Conservation (phyloP, 2,329 filamentous ascomycete species). For the Xenoacremonium recifei region DNA sequence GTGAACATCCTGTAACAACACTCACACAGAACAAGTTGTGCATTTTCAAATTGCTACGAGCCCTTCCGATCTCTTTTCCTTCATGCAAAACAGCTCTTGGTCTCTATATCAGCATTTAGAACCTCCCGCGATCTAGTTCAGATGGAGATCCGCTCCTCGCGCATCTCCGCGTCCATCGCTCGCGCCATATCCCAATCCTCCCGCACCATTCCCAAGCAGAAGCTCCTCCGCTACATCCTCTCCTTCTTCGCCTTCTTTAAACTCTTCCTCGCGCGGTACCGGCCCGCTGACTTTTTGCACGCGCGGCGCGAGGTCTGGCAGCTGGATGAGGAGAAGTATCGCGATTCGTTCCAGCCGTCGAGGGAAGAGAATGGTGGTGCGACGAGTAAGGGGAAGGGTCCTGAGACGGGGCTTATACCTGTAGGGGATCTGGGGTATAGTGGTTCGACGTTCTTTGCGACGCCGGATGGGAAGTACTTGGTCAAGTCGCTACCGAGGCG, state of each 20-base stretch:
- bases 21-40: background rate
- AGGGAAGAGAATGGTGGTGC: slow-evolving; percentile 35
- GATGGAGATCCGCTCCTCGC: slow-evolving; percentile 32
- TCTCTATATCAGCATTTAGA: background rate
- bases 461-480: slow-evolving; percentile 63
- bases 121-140: background rate
- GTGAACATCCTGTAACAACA: no score
- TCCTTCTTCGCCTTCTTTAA: slow-evolving; percentile 35
- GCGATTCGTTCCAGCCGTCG: slow-evolving; percentile 35
- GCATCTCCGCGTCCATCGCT: slow-evolving; percentile 58
- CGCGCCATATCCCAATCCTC: slow-evolving; percentile 49
- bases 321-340: slow-evolving; percentile 38
- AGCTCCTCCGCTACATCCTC: slow-evolving; percentile 28
- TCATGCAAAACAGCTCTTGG: background rate
- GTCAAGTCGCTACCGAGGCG: slow-evolving; percentile 69
- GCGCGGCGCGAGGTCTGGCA: slow-evolving; percentile 30
- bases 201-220: slow-evolving; percentile 19
- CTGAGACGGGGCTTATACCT: slow-evolving; percentile 42
- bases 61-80: background rate
- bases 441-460: slow-evolving; percentile 74
- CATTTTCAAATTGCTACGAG: background rate
- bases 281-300: slow-evolving; percentile 27
- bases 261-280: slow-evolving; percentile 27
- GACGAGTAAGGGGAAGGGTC: background rate
- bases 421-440: slow-evolving; percentile 72